phyloP scores from a whole-genome alignment of 2,329 filamentous ascomycete genomes.

The Ophiostoma pallidulum region DNA sequence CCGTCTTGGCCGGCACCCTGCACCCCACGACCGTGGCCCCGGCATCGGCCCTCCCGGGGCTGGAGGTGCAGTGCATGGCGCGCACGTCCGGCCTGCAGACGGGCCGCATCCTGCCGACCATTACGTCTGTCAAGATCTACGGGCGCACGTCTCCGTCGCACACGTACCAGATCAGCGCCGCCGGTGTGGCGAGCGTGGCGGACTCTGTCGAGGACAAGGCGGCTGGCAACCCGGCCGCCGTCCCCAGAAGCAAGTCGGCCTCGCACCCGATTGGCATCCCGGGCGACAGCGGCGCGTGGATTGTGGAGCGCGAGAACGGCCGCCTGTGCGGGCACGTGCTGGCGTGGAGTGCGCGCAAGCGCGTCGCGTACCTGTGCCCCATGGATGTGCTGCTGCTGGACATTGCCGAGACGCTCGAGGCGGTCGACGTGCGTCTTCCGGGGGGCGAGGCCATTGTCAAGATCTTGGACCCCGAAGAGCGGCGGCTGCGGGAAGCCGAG shows the following conservation, averaged over 20 bases:
- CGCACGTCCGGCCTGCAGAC: constrained; percentile 76
- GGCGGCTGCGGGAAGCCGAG: too few species aligned
- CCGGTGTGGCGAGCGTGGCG: not conserved
- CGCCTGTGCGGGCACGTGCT: constrained; percentile 82
- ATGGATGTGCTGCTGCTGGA: constrained; percentile 88
- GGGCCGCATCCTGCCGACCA: constrained; percentile 65
- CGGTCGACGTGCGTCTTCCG: constrained; percentile 60
- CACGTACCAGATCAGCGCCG: constrained; percentile 44
- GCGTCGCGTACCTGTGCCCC: constrained; percentile 83
- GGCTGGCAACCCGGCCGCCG: constrained; percentile 4
- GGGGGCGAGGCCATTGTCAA: constrained; percentile 40
- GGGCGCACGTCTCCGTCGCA: constrained; percentile 73
- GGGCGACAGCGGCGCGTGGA: constrained; percentile 88
- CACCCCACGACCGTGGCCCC: constrained; percentile 51
- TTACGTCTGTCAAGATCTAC: constrained; percentile 80
- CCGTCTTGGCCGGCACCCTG: constrained; percentile 22
- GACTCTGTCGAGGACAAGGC: too few species aligned
- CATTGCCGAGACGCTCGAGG: constrained; percentile 69
- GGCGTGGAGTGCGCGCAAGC: constrained; percentile 73
- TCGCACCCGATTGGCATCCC: constrained; percentile 52
- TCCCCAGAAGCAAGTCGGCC: not conserved
- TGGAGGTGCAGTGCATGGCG: constrained; percentile 79
- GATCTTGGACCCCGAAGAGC: constrained; percentile 16
- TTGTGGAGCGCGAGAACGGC: constrained; percentile 70
- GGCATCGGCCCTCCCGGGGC: constrained; percentile 55